phyloP scores from a whole-genome alignment of 1,139 yeast genomes.

The Lodderomyces jiufengensis region DNA sequence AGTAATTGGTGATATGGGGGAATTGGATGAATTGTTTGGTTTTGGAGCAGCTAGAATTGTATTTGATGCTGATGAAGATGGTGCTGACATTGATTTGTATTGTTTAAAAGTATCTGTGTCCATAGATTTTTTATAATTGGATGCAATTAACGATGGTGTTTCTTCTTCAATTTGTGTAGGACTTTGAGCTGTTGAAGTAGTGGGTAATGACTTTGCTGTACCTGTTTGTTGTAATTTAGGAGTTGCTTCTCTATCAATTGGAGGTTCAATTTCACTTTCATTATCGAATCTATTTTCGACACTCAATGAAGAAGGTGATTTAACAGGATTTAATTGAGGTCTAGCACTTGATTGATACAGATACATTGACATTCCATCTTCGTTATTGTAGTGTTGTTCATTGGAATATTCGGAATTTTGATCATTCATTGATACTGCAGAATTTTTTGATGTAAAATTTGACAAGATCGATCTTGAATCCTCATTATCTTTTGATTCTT shows the following conservation, averaged over 20 bases:
- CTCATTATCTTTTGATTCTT: conserved; percentile 5
- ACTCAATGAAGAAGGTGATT: too few relatives aligned
- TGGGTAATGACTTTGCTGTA: not conserved
- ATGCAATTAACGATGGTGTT: conserved; percentile 8
- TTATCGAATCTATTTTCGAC: too few relatives aligned
- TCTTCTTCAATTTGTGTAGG: conserved; percentile 6
- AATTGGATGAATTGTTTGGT: not conserved
- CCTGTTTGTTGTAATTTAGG: not conserved
- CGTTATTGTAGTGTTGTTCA: not conserved
- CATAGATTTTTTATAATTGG: conserved; percentile 8
- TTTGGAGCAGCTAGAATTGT: not conserved
- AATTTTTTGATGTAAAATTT: not conserved
- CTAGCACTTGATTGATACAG: not conserved
- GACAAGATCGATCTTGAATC: conserved; percentile 6
- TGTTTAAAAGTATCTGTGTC: conserved; percentile 5
- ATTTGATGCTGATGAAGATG: not conserved
- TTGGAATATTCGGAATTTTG: not conserved
- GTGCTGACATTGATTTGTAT: not conserved
- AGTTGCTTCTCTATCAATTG: not conserved
- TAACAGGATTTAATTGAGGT: not conserved
- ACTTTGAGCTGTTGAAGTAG: not conserved
- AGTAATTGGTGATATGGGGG: conserved; percentile 2
- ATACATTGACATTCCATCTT: conserved; percentile 1
- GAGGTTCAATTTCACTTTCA: not conserved
- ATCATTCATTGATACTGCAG: not conserved